Conservation (phyloP, 805 yeast genomes). For the Ogataea paradorogensis region DNA sequence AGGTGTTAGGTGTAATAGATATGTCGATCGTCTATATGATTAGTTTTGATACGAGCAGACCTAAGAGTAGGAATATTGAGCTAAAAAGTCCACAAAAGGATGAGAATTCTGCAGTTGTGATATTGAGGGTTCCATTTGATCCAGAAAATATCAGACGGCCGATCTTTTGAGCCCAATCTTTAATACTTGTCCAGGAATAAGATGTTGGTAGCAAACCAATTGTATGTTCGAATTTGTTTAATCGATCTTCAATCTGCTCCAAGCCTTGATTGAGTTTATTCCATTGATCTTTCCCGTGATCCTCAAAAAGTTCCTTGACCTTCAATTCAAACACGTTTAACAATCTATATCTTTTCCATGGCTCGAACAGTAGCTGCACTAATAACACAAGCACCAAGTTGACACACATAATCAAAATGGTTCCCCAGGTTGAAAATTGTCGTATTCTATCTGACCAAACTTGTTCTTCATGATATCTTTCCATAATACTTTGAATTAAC, state of each 20-base stretch:
- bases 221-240: slow-evolving; percentile 11
- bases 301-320: slow-evolving; percentile 53
- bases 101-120: background rate
- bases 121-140: background rate
- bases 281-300: slow-evolving; percentile 11
- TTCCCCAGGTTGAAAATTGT: slow-evolving; percentile 95
- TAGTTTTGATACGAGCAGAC: slow-evolving; percentile 2
- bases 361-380: slow-evolving; percentile 87
- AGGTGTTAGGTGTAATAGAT: slow-evolving; percentile 9
- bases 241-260: slow-evolving; percentile 16
- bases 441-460: slow-evolving; percentile 97
- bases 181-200: background rate
- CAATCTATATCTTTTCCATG: slow-evolving; percentile 83
- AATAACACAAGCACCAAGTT: slow-evolving; percentile 74
- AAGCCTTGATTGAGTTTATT: slow-evolving; percentile 16
- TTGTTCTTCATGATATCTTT: slow-evolving; percentile 94
- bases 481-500: slow-evolving; percentile 72
- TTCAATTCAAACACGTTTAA: slow-evolving; percentile 82
- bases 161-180: background rate
- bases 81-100: slow-evolving; percentile 4
- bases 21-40: slow-evolving; percentile 6
- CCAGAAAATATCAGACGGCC: background rate
- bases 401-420: slow-evolving; percentile 83
- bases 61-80: slow-evolving; percentile 5
- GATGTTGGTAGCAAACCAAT: slow-evolving; percentile 2